Conservation (phyloP, 1,139 yeast genomes). For the Yamadazyma trypodendri region DNA sequence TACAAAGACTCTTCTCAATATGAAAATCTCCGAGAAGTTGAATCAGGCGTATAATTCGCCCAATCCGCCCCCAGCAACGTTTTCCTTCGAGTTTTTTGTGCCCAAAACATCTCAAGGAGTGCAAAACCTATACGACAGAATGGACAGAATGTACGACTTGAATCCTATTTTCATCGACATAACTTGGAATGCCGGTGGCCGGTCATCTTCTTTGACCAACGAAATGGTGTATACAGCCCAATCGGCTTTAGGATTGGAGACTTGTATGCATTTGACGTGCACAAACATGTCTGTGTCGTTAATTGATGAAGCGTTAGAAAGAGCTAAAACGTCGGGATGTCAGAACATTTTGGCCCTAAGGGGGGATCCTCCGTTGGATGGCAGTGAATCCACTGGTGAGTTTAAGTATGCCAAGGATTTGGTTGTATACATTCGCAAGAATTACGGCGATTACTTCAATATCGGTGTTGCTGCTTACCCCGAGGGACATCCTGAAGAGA, state of each 20-base stretch:
- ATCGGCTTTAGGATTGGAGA: constrained; percentile 88
- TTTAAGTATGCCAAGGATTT: constrained; percentile 84
- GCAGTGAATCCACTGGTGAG: constrained; percentile 60
- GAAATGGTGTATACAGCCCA: constrained; percentile 93
- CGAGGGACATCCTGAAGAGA: constrained; percentile 91
- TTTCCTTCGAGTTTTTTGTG: constrained; percentile 96
- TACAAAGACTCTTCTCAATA: constrained; percentile 23
- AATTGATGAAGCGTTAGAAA: constrained; percentile 81
- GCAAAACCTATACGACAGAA: constrained; percentile 91
- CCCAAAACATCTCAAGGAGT: constrained; percentile 98
- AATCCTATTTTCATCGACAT: constrained; percentile 92
- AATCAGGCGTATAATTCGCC: constrained; percentile 44
- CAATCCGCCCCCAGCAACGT: constrained; percentile 61
- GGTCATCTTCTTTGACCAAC: constrained; percentile 73
- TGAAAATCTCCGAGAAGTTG: constrained; percentile 58
- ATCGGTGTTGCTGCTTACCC: constrained; percentile 95
- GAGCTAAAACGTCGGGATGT: constrained; percentile 90
- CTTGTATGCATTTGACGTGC: constrained; percentile 98
- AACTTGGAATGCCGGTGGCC: constrained; percentile 98
- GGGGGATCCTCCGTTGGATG: constrained; percentile 83
- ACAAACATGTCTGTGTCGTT: constrained; percentile 86
- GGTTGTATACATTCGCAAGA: constrained; percentile 67
- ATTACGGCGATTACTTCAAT: constrained; percentile 79
- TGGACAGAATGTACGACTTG: constrained; percentile 95
- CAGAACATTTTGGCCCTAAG: constrained; percentile 84